Evolutionary conservation across 2,329 filamentous ascomycete genomes (phyloP), one percentile per base, ranked within the genome.

Genomic region (Sporothrix dimorphospora): DNA sequence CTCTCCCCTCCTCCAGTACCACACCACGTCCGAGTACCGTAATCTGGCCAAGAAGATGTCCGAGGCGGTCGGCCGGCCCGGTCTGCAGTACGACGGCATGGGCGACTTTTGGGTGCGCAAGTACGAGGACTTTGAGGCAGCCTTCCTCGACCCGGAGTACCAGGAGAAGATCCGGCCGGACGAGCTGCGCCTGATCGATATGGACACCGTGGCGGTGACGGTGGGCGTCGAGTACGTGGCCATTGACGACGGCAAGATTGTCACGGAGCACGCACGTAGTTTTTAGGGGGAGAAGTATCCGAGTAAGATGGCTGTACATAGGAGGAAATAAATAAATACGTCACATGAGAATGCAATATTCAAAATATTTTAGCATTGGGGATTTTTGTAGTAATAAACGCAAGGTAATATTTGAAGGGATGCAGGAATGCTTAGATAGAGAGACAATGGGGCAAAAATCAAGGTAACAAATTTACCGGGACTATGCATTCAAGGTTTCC

Each of bases 71-170:
- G 66, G 66, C 66, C 66, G 66, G 49, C 66, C 49, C 7, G 34
- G 47, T n/a, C 38, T 69, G 49, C 30, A 40, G 49, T 69, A 69
- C 66, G 66, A 69, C 34, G 67, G 67, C 51, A 69, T 59, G 49
- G 67, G 67, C 30, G 67, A 69, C 38, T 69, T 69, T n/a, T 69
- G 67, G 67, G 67, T 69, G n/a, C 67, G 67, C 67, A 59, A 69
- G 49, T 69, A 69, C 67, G 49, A 59, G 34, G 67, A 59, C 67
- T 69, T 69, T 59, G 67, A 69, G 51, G 67, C 67, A 5, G 67
- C 67, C 3, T 69, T 69, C 49, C 67, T 59, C n/a, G 67, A 59
- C 34, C 51, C 34, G 5, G 67, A 69, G 67, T 69, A 69, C 67
- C 67, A 69, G 67, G 51, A 57, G 51, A 57, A 42, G 49, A 69